phyloP scores from a whole-genome alignment of 176 grass and related monocot species.

The Tillandsia leiboldiana region DNA sequence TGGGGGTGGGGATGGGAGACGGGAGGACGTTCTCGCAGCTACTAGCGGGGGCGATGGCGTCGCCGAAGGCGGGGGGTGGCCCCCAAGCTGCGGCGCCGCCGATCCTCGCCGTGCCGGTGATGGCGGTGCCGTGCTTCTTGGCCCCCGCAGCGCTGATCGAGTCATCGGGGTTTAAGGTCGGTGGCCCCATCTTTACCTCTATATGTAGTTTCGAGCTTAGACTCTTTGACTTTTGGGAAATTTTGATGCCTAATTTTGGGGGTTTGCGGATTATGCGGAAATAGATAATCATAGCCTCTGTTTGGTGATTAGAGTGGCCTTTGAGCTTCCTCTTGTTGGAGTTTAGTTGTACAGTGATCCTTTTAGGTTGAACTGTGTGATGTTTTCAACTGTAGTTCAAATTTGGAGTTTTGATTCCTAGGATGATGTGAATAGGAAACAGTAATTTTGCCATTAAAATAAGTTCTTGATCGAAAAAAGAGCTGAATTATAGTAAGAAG shows the following conservation, averaged over 20 bases:
- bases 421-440: neutral
- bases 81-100: conserved; percentile 14
- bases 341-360: neutral
- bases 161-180: conserved; percentile 50
- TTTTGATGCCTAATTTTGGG: neutral
- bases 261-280: neutral
- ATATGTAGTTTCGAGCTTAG: neutral
- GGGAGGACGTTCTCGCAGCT: conserved; percentile 25
- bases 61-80: conserved; percentile 14
- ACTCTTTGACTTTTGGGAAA: neutral
- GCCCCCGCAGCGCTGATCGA: conserved; percentile 35
- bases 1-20: neutral
- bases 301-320: neutral
- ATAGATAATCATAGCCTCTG: neutral
- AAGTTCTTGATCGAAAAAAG: neutral
- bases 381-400: neutral
- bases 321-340: neutral
- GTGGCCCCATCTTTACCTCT: conserved; percentile 20
- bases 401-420: neutral
- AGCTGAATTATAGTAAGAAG: neutral
- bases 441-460: neutral
- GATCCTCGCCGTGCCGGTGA: conserved; percentile 47
- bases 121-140: conserved; percentile 55
- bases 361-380: neutral
- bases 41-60: conserved; percentile 18